Percentiles rank a stretch among this genome's conserved stretches.
phyloP scores from a whole-genome alignment of 164 flowering plant genomes.

The Liriodendron chinense region DNA sequence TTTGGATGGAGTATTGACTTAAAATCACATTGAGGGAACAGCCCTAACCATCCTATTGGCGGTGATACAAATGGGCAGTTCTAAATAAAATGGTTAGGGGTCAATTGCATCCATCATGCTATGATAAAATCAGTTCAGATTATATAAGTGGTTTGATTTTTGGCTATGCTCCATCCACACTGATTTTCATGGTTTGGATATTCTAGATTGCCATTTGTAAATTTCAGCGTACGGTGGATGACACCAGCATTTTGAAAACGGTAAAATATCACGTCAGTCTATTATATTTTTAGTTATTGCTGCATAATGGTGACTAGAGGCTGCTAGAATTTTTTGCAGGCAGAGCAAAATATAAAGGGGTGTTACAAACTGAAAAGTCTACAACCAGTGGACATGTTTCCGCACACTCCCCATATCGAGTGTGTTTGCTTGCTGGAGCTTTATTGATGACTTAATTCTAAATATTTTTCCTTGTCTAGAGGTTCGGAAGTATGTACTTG shows the following conservation, averaged over 20 bases:
- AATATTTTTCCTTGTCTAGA: neutral
- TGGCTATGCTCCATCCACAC: neutral
- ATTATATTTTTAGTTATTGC: neutral
- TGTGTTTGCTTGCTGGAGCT: constrained; percentile 90
- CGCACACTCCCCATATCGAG: constrained; percentile 98
- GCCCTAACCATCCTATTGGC: neutral
- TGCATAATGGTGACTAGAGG: neutral
- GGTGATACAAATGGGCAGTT: neutral
- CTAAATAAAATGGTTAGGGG: neutral
- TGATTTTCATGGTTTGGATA: no score
- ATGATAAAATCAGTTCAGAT: neutral
- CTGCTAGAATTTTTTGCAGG: constrained; percentile 38
- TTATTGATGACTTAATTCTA: constrained; percentile 18
- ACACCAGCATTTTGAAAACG: no score
- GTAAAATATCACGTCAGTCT: no score
- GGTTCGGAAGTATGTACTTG: neutral
- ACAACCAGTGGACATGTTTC: constrained; percentile 99
- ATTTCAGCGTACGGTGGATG: no score
- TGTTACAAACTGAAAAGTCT: constrained; percentile 71
- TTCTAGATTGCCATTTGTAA: no score
- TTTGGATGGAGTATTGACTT: neutral
- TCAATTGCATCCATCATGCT: neutral
- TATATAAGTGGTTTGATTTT: neutral
- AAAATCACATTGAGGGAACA: neutral
- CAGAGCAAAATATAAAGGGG: constrained; percentile 64